Evolutionary conservation across 306 rosid genomes (phyloP), one percentile per base, ranked within the genome.

Genomic region (Inga laurina): DNA sequence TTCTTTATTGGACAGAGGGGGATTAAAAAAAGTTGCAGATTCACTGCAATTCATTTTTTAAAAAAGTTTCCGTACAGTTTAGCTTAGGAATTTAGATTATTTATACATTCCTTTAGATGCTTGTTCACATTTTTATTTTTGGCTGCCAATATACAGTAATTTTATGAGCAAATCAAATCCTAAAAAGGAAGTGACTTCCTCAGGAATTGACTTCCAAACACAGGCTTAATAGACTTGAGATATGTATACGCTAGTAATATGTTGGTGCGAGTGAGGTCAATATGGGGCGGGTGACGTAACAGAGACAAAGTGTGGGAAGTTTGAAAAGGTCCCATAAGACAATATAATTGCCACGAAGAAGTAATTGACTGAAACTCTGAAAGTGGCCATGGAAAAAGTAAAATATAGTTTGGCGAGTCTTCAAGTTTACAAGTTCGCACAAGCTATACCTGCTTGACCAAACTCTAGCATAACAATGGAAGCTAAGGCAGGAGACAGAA

Each of bases 1-100:
- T 87, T 90, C 87, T 75, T 93, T 88, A 80, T 76, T 85, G 81
- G 74, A 66, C 82, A 66, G 59, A 79, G 46, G 83, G 46, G 85
- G 64, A 0, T 86, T 67, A 27, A 39, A 39, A 39, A 39, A 39
- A 57, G 51, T 62, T 64, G 68, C 83, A 62, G 79, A 77, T 78
- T 79, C 87, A 48, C 78, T 87, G 86, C 82, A 84, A 77, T 39
- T 30, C 16, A 1, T 52, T 52, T 18, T 16, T 16, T 1, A 16
- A 51, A 51, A 16, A 18, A 16, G 1, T 1, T 10, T n/a, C 30
- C 57, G 61, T 81, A 79, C 79, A 75, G 56, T 77, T 66, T 68
- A 44, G 54, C 54, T 71, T 84, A 85, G 87, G 85, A 88, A 84
- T 75, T 34, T 64, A 79, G 43, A 39, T 39, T 78, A 14, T 81